Base-by-base conservation (phyloP, 768 basidiomycete species). In the Tylopilus vinaceipallidus region DNA sequence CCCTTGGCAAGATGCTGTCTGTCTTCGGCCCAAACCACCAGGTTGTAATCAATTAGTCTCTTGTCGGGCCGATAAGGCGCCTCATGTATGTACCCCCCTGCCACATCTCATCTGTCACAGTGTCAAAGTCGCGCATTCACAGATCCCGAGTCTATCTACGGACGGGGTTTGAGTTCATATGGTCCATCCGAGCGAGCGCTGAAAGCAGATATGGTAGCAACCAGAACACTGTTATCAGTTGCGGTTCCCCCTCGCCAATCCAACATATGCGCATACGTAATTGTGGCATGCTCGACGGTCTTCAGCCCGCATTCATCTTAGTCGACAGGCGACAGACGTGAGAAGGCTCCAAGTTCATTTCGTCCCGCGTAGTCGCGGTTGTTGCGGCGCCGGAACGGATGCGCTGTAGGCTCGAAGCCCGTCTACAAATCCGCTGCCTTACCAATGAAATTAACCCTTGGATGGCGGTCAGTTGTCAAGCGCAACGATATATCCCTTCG, bases 381-480 rank as follows among this genome's bases (percentile, higher is more conserved):
- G 3, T 6, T 13, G 13, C 35, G n/a, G n/a, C n/a, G 16, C 13
- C 34, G 2, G 10, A 6, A 17, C 23, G 6, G 19, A 2, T 4
- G n/a, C 14, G 1, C 34, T 12, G 22, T 13, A 17, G 39, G 6
- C 17, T 14, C 22, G 11, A 14, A 10, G n/a, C 11, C 19, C 3
- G 38, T n/a, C 17, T 29, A 29, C 27, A 32, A 36, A 35, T 17
- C 16, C 27, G 17, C n/a, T 39, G 14, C 26, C 33, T 9, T 5
- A 3, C 24, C 26, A 34, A 24, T 34, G 2, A 27, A 37, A 11
- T 20, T 17, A 0, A 5, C 29, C 8, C 17, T 16, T 6, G 12
- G 7, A 17, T 33, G 17, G 6, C 19, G 23, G n/a, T 10, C 13
- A 35, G 54, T 50, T 24, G 33, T 19, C 30, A 56, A 47, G 54